phyloP scores from a whole-genome alignment of 2,329 filamentous ascomycete species.

The Xylariaceae sp. region DNA sequence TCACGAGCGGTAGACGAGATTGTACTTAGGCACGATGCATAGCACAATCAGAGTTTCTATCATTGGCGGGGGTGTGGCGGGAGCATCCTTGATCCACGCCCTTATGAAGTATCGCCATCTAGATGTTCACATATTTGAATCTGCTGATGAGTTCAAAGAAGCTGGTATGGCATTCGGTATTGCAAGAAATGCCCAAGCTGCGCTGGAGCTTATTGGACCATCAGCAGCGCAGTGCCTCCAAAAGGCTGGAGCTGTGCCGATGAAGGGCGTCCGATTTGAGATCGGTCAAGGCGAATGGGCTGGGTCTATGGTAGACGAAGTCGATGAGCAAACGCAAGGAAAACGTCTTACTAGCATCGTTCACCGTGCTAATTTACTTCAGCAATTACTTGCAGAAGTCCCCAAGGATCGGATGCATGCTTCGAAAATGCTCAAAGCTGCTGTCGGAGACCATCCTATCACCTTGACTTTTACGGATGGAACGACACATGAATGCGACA shows the following conservation, averaged over 20 bases:
- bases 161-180: constrained; percentile 20
- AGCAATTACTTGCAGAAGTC: constrained; percentile 16
- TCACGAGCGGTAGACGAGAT: no score
- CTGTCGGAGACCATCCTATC: constrained; percentile 6
- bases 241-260: constrained; percentile 22
- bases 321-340: constrained; percentile 4
- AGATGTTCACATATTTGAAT: constrained; percentile 13
- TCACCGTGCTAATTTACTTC: constrained; percentile 17
- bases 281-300: constrained; percentile 16
- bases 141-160: constrained; percentile 3
- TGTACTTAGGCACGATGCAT: neutral
- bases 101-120: constrained; percentile 4
- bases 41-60: constrained; percentile 2
- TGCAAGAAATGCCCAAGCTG: constrained; percentile 20
- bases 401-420: constrained; percentile 20
- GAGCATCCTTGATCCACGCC: constrained; percentile 6
- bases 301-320: constrained; percentile 12
- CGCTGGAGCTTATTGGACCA: constrained; percentile 21
- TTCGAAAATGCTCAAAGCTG: constrained; percentile 20
- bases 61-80: constrained; percentile 6
- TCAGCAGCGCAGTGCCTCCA: constrained; percentile 15
- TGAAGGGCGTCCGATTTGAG: constrained; percentile 23
- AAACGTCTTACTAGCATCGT: constrained; percentile 19
- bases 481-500: constrained; percentile 29
- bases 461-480: constrained; percentile 21